Evolutionary conservation across 2,329 filamentous ascomycete species (phyloP), one percentile per base, ranked within the genome.

Genomic region (Pezicula neosporulosa): DNA sequence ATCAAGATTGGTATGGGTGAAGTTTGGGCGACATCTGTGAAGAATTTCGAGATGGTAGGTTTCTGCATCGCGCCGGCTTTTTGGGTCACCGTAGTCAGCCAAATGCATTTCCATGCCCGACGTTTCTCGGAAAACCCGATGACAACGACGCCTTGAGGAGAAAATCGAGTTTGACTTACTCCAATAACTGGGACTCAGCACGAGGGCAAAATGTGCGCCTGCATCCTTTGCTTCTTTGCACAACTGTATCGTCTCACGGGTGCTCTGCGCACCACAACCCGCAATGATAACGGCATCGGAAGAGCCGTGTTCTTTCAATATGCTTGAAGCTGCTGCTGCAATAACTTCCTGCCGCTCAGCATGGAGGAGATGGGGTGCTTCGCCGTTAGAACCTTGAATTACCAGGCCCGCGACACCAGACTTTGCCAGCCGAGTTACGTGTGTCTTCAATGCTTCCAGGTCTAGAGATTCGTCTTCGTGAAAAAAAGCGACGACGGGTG

Each of bases 311-410:
- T 76, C 71, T 60, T 85, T 76, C 7, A 89, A 72, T 18, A 82
- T 82, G 53, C 77, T 73, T 16, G 83, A 78, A 3, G 83, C 87
- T 19, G 79, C 87, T 19, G 79, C 74, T 49, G 70, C 71, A n/a
- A 81, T 87, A 56, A 89, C 75, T 48, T 76, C 70, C 47, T 79
- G 77, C 45, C 86, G 78, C 67, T 90, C 86, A n/a, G 78, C 74
- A 56, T 80, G 81, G 48, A 80, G 79, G 9, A 89, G 74, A 63
- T 89, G 85, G 3, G 86, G 84, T 0, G 86, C 86, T 70, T 90
- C 87, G 61, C 86, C 87, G 63, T 89, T 90, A 60, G 83, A 87
- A 37, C 86, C 85, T 66, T 88, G 85, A 3, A 82, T 83, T 18
- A 87, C 81, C 47, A 90, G 73, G 41, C 86, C 86, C 16, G 83